Conservation (phyloP, 1,284 basidiomycete genomes). For the Pseudozyma hubeiensis region DNA sequence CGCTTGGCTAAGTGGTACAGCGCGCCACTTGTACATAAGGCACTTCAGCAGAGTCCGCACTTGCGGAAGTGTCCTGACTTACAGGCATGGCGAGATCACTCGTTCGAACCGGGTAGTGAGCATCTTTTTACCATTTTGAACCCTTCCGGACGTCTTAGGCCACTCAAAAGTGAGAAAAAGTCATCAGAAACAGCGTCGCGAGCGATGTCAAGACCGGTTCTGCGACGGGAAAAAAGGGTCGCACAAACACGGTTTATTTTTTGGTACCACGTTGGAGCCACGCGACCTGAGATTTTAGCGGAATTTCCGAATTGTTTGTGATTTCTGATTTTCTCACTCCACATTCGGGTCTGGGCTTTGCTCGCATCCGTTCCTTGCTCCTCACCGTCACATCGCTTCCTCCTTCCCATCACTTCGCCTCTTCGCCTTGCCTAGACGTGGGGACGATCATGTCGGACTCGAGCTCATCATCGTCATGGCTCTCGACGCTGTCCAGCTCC, state of each 20-base stretch:
- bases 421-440: too few species aligned
- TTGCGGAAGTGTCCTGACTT: too few species aligned
- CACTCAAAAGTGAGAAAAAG: background rate
- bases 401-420: background rate
- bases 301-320: background rate
- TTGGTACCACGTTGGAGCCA: background rate
- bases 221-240: background rate
- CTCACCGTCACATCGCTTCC: background rate
- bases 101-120: constrained; percentile 9
- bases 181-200: background rate
- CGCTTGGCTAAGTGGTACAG: constrained; percentile 1
- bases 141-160: background rate
- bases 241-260: background rate
- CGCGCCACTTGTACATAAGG: constrained; percentile 10
- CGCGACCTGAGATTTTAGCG: background rate
- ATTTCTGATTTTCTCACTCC: too few species aligned
- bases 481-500: constrained; percentile 26
- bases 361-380: too few species aligned
- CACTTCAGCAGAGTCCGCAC: too few species aligned
- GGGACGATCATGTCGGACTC: constrained; percentile 32
- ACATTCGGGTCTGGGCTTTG: too few species aligned
- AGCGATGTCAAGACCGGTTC: constrained; percentile 2
- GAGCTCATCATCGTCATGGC: constrained; percentile 31
- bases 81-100: too few species aligned
- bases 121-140: constrained; percentile 3